A percentile compares a stretch with the other conserved stretches of the same genome.
Conservation (phyloP, 208 protist genomes). For the Borovskyia barvae region DNA sequence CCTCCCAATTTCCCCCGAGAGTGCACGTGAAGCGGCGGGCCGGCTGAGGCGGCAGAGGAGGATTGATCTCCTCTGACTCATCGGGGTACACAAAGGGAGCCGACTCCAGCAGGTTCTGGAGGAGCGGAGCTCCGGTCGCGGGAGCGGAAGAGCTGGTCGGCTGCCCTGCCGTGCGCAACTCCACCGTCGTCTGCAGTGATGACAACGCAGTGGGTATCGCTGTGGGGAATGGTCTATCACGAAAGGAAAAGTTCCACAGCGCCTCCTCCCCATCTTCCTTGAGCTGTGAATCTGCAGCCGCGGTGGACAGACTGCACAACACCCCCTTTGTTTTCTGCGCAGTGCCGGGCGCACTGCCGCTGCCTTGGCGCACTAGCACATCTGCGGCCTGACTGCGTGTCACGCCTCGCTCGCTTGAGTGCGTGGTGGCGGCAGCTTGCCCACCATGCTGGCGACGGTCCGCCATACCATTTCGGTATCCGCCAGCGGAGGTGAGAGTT, state of each 20-base stretch:
- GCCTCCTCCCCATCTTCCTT: background rate
- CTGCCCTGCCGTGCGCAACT: background rate
- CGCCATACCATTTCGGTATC: background rate
- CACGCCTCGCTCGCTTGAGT: no score
- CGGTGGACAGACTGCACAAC: no score
- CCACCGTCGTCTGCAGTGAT: background rate
- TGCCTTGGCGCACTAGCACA: no score
- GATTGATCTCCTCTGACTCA: slow-evolving; percentile 81
- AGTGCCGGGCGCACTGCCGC: background rate
- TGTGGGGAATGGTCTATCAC: background rate
- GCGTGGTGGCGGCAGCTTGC: no score
- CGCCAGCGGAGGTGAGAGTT: background rate
- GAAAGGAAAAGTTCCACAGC: slow-evolving; percentile 23
- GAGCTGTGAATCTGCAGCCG: background rate
- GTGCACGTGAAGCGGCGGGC: slow-evolving; percentile 54
- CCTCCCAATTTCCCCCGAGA: slow-evolving; percentile 81
- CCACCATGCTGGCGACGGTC: background rate
- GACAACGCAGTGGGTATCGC: background rate
- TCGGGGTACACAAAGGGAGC: slow-evolving; percentile 29
- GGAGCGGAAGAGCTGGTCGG: background rate
- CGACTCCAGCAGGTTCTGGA: slow-evolving; percentile 4
- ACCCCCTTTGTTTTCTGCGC: no score
- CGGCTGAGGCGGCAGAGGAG: slow-evolving; percentile 51
- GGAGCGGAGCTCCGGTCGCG: slow-evolving; percentile 6
- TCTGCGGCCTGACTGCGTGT: no score